These are phyloP conservation scores for Gossypium herbaceum DNA, from an alignment of 345 rosid genomes.

Conservation along the genomic window DNA sequence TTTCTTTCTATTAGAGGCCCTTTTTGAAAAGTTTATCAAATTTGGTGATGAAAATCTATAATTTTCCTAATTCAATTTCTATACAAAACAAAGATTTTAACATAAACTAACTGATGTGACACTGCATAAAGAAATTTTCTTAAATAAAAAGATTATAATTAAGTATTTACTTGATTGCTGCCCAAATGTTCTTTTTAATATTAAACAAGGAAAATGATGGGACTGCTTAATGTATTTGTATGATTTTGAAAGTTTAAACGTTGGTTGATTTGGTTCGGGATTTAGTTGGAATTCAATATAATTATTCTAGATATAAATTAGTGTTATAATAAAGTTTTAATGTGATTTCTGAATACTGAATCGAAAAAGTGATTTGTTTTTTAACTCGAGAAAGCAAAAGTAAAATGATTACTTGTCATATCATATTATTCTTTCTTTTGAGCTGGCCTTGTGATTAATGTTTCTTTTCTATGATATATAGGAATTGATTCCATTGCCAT, in stretches of 20 bases:
- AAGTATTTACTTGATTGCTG: neutral
- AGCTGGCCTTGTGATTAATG: neutral
- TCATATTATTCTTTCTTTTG: constrained; percentile 1
- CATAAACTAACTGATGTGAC: neutral
- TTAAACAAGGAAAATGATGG: neutral
- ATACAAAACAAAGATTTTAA: neutral
- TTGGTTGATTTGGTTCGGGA: too few species aligned
- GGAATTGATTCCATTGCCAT: constrained; percentile 83
- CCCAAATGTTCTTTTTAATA: neutral
- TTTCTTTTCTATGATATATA: constrained; percentile 5
- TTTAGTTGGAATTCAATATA: too few species aligned
- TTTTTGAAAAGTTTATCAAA: neutral
- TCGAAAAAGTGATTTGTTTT: neutral
- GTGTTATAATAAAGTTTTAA: too few species aligned
- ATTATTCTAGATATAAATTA: too few species aligned
- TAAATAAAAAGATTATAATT: neutral
- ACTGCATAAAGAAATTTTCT: neutral
- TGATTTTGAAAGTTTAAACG: neutral
- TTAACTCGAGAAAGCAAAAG: neutral
- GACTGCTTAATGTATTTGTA: neutral
- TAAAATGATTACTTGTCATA: neutral
- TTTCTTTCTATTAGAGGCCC: neutral
- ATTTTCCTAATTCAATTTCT: neutral
- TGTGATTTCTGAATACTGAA: too few species aligned
- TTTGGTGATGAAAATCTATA: neutral